Percentiles rank a stretch among this genome's conserved stretches.
phyloP scores from a whole-genome alignment of 139 green algal genomes.

The Diplosphaera chodatii region DNA sequence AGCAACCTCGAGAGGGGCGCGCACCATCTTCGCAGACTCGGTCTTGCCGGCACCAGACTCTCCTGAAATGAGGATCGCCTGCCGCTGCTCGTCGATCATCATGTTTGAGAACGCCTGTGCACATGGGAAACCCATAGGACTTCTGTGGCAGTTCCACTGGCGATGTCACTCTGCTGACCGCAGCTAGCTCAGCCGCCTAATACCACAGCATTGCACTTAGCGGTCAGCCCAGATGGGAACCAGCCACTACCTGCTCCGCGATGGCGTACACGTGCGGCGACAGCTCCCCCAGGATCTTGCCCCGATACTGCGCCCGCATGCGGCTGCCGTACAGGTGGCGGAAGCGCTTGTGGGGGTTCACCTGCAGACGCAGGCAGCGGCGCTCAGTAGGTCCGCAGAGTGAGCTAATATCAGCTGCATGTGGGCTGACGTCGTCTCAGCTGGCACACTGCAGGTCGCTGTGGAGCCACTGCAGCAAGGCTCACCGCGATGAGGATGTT shows the following conservation, averaged over 20 bases:
- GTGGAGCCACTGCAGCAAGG: no score
- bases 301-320: slow-evolving; percentile 82
- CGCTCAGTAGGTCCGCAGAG: no score
- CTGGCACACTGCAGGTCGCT: no score
- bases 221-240: no score
- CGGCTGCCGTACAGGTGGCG: slow-evolving; percentile 64
- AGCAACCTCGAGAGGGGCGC: slow-evolving; percentile 54
- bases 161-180: not conserved
- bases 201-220: no score
- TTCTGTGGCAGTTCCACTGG: no score
- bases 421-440: no score
- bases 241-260: slow-evolving; percentile 70
- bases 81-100: slow-evolving; percentile 54
- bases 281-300: slow-evolving; percentile 62
- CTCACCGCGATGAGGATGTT: slow-evolving; percentile 75
- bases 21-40: slow-evolving; percentile 76
- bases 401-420: no score
- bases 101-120: slow-evolving; percentile 47
- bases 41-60: slow-evolving; percentile 94
- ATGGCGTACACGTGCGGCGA: slow-evolving; percentile 78
- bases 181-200: no score
- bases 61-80: slow-evolving; percentile 61
- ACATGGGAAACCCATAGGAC: no score
- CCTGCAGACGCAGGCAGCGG: no score
- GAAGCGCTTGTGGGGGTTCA: slow-evolving; percentile 72